phyloP scores from a whole-genome alignment of 306 rosid species.

The Lithocarpus polystachyus region DNA sequence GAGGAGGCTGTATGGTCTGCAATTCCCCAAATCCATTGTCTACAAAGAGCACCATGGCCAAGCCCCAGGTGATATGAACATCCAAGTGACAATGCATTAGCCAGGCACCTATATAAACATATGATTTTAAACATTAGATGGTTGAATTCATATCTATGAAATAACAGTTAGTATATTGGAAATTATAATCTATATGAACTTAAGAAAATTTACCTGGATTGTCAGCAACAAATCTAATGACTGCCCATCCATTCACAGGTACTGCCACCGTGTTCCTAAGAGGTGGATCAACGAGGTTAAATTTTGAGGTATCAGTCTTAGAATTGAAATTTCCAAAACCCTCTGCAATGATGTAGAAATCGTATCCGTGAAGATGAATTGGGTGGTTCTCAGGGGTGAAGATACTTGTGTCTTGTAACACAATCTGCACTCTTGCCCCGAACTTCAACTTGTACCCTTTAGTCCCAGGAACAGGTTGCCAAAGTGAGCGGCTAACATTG shows the following conservation, averaged over 20 bases:
- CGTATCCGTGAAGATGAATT: conserved; percentile 89
- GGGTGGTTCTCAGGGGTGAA: conserved; percentile 84
- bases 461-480: conserved; percentile 71
- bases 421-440: conserved; percentile 78
- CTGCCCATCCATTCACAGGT: conserved; percentile 90
- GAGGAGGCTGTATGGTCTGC: conserved; percentile 73
- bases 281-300: conserved; percentile 94
- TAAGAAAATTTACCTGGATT: conserved; percentile 62
- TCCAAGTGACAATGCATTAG: conserved; percentile 94
- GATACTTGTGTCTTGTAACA: conserved; percentile 79
- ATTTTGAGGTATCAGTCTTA: conserved; percentile 49
- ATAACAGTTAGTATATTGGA: neutral
- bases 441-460: conserved; percentile 57
- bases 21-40: conserved; percentile 72
- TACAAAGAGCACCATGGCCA: conserved; percentile 85
- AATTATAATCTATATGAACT: neutral
- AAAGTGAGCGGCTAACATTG: conserved; percentile 74
- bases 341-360: conserved; percentile 76
- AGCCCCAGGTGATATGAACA: conserved; percentile 87
- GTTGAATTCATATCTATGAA: neutral
- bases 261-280: conserved; percentile 79
- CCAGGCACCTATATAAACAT: conserved; percentile 70
- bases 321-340: conserved; percentile 87
- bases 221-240: conserved; percentile 87
- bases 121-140: neutral